Base-by-base conservation (phyloP, 345 rosid species). In the Bruguiera parviflora region DNA sequence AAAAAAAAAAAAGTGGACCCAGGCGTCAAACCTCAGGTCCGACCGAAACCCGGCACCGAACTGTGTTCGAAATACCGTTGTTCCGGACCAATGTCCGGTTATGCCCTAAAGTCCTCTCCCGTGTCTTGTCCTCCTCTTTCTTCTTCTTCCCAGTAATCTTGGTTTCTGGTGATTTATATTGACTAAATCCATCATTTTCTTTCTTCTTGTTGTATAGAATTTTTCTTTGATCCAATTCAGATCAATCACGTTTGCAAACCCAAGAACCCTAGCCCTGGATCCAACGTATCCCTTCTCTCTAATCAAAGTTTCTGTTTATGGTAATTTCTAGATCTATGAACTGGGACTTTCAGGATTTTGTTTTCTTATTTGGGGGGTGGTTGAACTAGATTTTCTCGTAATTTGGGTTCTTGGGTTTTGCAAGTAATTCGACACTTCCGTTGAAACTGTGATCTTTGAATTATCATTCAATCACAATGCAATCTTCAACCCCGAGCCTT, bases 401-500 rank as follows among this genome's bases (percentile, higher is more conserved):
- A 43, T 43, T 13, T 43, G 49, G 49, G 18, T 13, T 43, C 49
- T 43, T 43, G 49, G 49, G 49, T 0, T 43, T 43, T 43, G 19
- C 49, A 43, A 43, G 16, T 43, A 15, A 43, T 43, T 61, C 35
- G 19, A 61, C 25, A 35, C 16, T 32, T 25, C 39, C 39, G 66
- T 21, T 47, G 51, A 0, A 25, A 46, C 33, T 24, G 18, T 43
- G 49, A 43, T 43, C 18, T 43, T 13, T 43, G 18, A 43, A 15
- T 43, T 43, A 11, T 43, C 18, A 43, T 43, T 66, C 33, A 53
- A 66, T 66, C 31, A 65, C 43, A 66, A 83, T 86, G 87, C 81
- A 80, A 67, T 73, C 79, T 24, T 74, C 64, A 65, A 53, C 66
- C 75, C 76, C 53, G 66, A 69, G 60, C 32, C 65, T 81, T 43